These are phyloP conservation scores for Leccinum arenicola DNA, from an alignment of 768 basidiomycete species.

Conservation along the genomic window DNA sequence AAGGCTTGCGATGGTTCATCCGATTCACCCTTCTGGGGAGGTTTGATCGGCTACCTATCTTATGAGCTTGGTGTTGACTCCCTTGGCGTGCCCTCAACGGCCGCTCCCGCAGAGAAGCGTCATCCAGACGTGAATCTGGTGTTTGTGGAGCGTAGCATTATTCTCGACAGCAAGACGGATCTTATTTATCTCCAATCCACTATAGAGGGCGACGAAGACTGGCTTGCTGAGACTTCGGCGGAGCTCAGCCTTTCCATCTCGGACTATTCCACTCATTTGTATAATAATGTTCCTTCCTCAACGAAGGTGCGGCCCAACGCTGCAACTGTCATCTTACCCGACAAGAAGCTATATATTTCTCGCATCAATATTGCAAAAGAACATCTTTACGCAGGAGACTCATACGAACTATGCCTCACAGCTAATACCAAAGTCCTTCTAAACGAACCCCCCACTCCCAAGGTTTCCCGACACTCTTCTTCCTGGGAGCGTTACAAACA, in stretches of 20 bases:
- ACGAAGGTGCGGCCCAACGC: conserved; percentile 21
- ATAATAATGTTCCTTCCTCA: conserved; percentile 22
- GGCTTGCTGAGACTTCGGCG: conserved; percentile 49
- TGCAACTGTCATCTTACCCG: conserved; percentile 49
- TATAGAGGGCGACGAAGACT: conserved; percentile 52
- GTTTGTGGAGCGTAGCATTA: conserved; percentile 76
- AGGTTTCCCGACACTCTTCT: conserved; percentile 17
- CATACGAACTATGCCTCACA: conserved; percentile 92
- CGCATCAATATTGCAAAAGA: conserved; percentile 72
- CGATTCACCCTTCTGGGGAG: conserved; percentile 80
- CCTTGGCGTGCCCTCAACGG: conserved; percentile 43
- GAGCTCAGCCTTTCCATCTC: conserved; percentile 15
- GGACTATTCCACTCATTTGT: conserved; percentile 11
- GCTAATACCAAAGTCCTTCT: conserved; percentile 61
- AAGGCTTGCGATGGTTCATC: conserved; percentile 46
- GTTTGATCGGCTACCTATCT: conserved; percentile 72
- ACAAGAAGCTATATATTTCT: conserved; percentile 58
- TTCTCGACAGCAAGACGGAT: conserved; percentile 54
- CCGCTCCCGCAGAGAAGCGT: conserved; percentile 24
- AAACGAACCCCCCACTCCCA: conserved; percentile 30
- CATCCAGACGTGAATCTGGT: conserved; percentile 75
- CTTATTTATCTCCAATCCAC: conserved; percentile 64
- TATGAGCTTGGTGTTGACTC: conserved; percentile 74
- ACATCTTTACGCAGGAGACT: conserved; percentile 77
- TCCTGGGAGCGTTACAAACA: conserved; percentile 76